These are phyloP conservation scores for Dimocarpus longan DNA, from an alignment of 345 rosid genomes.

Conservation along the genomic window DNA sequence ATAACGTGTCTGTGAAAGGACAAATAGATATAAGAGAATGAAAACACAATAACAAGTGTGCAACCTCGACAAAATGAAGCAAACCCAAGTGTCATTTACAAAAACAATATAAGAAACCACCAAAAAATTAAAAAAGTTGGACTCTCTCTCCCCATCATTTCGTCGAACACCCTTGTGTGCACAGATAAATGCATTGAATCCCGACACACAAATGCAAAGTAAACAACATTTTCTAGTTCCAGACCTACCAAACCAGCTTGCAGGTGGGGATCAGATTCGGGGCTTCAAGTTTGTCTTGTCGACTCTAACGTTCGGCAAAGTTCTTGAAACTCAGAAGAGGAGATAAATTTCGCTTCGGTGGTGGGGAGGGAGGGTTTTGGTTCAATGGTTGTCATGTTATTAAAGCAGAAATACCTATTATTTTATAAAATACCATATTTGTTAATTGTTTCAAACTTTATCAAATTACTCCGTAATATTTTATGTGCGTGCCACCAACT, in stretches of 20 bases:
- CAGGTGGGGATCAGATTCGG: background rate
- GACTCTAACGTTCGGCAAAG: background rate
- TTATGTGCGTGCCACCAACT: too few relatives aligned
- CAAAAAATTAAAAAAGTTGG: too few relatives aligned
- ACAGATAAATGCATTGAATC: background rate
- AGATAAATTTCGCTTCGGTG: background rate
- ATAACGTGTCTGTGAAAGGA: background rate
- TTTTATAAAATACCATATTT: too few relatives aligned
- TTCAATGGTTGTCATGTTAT: too few relatives aligned
- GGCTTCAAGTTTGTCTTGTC: background rate
- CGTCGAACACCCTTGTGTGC: background rate
- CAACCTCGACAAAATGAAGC: background rate
- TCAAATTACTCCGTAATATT: too few relatives aligned
- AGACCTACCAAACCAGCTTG: background rate
- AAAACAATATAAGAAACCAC: background rate
- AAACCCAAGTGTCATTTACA: background rate
- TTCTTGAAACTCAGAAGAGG: background rate
- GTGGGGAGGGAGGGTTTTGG: background rate
- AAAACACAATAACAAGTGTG: background rate
- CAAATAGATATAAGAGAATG: background rate
- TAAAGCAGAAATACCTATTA: too few relatives aligned
- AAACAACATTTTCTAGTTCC: background rate
- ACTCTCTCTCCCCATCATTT: background rate
- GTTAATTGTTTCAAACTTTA: too few relatives aligned
- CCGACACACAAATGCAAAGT: background rate